These are phyloP conservation scores for Theobroma grandiflorum DNA, from an alignment of 441 rosid species.

Conservation along the genomic window DNA sequence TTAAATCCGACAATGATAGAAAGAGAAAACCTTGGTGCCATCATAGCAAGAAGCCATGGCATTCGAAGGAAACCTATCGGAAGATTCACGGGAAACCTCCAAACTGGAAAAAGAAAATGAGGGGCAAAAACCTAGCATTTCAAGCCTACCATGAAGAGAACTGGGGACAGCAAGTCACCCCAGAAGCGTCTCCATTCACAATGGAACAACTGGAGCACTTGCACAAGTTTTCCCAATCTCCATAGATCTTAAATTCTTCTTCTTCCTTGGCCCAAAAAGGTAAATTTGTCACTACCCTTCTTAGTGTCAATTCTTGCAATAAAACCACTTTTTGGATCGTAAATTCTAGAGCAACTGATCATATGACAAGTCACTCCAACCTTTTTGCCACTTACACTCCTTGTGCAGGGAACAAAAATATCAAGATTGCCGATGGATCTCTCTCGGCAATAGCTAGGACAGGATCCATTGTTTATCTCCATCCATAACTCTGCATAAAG, in stretches of 20 bases:
- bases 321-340: not conserved
- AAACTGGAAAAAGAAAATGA: too few species aligned
- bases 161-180: too few species aligned
- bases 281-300: not conserved
- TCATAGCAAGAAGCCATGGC: not conserved
- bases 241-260: not conserved
- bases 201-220: not conserved
- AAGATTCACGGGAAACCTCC: not conserved
- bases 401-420: not conserved
- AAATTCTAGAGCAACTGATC: not conserved
- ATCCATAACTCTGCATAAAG: too few species aligned
- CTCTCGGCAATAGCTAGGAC: too few species aligned
- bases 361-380: not conserved
- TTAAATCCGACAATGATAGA: too few species aligned
- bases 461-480: too few species aligned
- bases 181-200: not conserved
- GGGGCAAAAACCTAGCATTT: too few species aligned
- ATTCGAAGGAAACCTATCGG: not conserved
- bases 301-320: too few species aligned
- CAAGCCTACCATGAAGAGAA: too few species aligned
- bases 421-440: not conserved
- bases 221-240: not conserved
- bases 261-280: not conserved
- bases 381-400: not conserved
- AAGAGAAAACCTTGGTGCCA: not conserved